Evolutionary conservation across 805 yeast species (phyloP).

Genomic region (Starmerella cellae): DNA sequence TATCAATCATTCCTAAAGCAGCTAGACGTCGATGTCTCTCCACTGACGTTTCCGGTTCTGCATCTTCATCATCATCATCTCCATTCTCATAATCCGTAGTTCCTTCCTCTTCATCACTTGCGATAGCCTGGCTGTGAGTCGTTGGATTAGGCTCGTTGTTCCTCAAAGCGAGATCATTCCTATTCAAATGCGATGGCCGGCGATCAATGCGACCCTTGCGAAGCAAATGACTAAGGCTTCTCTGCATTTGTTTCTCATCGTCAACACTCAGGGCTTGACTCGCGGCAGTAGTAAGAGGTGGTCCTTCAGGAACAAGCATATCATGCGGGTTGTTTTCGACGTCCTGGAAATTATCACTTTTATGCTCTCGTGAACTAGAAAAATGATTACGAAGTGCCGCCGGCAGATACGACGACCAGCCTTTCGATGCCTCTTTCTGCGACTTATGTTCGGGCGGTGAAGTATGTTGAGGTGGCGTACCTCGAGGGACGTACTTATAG

Average conservation of each 20-base stretch:
- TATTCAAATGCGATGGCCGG: conserved; percentile 7
- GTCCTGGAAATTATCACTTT: conserved; percentile 13
- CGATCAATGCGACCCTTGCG: conserved; percentile 12
- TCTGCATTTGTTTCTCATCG: conserved; percentile 19
- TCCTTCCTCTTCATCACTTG: conserved; percentile 15
- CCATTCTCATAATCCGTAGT: conserved; percentile 24
- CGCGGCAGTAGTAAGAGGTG: conserved; percentile 4
- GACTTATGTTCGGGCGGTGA: conserved; percentile 17
- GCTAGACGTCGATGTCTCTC: conserved; percentile 50
- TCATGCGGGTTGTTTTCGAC: conserved; percentile 20
- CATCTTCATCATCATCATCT: conserved; percentile 26
- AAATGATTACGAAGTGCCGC: not conserved
- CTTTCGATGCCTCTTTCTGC: conserved; percentile 18
- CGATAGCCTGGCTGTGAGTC: conserved; percentile 7
- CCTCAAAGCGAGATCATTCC: not conserved
- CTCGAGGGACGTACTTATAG: conserved; percentile 56
- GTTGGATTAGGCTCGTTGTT: conserved; percentile 3
- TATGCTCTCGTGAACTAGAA: too few species aligned
- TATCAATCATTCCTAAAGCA: conserved; percentile 26
- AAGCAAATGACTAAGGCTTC: conserved; percentile 14
- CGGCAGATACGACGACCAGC: not conserved
- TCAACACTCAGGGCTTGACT: conserved; percentile 14
- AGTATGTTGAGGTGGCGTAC: conserved; percentile 5
- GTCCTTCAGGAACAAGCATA: conserved; percentile 19
- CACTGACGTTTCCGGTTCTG: conserved; percentile 45